These are phyloP conservation scores for Eudorina sp. DNA, from an alignment of 139 green algal species.

Conservation along the genomic window DNA sequence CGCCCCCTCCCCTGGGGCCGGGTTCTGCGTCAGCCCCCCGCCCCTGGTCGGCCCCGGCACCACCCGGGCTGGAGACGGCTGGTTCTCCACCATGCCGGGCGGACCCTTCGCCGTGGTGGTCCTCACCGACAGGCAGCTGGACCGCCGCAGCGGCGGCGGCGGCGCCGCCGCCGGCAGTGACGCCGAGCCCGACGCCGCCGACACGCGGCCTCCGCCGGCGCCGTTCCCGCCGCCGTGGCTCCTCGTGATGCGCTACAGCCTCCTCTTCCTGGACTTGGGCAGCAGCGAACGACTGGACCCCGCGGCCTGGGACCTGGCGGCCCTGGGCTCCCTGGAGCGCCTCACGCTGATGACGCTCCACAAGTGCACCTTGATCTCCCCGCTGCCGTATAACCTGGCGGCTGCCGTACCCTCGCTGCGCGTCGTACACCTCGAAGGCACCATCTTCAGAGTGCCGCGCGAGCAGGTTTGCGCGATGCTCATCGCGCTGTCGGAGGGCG, in stretches of 20 bases:
- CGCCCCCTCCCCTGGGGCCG: neutral
- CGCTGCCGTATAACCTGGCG: neutral
- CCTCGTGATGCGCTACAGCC: neutral
- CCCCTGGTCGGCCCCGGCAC: no score
- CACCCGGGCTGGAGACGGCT: neutral
- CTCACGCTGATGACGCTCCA: neutral
- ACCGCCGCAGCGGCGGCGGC: neutral
- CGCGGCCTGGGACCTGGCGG: neutral
- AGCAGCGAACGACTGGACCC: neutral
- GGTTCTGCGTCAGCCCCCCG: no score
- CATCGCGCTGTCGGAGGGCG: neutral
- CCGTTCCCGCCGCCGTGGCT: constrained; percentile 12
- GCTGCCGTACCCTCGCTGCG: neutral
- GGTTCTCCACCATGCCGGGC: neutral
- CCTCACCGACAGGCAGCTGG: neutral
- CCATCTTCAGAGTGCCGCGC: neutral
- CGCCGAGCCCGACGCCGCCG: neutral
- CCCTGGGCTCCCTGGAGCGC: neutral
- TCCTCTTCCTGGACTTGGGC: constrained; percentile 13
- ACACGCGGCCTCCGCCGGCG: neutral
- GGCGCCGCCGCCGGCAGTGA: neutral
- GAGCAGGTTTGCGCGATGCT: neutral
- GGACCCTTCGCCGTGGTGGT: neutral
- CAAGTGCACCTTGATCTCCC: neutral
- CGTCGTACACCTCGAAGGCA: neutral